A percentile compares a stretch with the other conserved stretches of the same genome.
phyloP scores from a whole-genome alignment of 306 rosid genomes.

The Dalbergia cochinchinensis region DNA sequence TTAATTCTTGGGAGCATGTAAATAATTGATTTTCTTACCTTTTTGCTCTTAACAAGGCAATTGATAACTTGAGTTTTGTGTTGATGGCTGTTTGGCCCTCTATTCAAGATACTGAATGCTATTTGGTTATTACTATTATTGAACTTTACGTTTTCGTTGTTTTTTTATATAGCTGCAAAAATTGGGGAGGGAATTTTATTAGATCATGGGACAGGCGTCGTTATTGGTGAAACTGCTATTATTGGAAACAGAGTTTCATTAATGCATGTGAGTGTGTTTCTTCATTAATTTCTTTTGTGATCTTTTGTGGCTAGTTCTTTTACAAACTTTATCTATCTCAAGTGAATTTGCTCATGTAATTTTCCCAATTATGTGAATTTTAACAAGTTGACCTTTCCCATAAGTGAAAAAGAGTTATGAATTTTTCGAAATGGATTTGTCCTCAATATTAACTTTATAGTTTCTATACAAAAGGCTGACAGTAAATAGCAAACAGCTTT shows the following conservation, averaged over 20 bases:
- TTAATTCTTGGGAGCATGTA: slow-evolving; percentile 26
- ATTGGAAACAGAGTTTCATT: slow-evolving; percentile 94
- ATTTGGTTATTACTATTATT: slow-evolving; percentile 43
- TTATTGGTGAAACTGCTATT: slow-evolving; percentile 97
- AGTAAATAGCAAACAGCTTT: not conserved
- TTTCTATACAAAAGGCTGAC: not conserved
- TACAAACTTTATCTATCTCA: slow-evolving; percentile 14
- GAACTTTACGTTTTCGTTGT: slow-evolving; percentile 30
- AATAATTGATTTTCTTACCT: slow-evolving; percentile 24
- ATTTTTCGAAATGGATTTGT: not conserved
- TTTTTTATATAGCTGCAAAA: slow-evolving; percentile 73
- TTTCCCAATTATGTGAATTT: slow-evolving; percentile 24
- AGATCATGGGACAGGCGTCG: slow-evolving; percentile 97
- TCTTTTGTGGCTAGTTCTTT: slow-evolving; percentile 30
- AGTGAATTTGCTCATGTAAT: slow-evolving; percentile 30
- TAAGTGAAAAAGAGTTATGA: slow-evolving; percentile 23
- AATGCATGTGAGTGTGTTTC: slow-evolving; percentile 83
- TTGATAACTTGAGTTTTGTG: slow-evolving; percentile 35
- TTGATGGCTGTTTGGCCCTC: slow-evolving; percentile 38
- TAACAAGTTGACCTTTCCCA: slow-evolving; percentile 24
- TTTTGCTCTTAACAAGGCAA: not conserved
- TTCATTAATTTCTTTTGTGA: slow-evolving; percentile 25
- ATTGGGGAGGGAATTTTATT: slow-evolving; percentile 96
- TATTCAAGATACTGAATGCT: slow-evolving; percentile 32
- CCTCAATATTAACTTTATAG: slow-evolving; percentile 27